These are phyloP conservation scores for Curvularia eragrostidis DNA, from an alignment of 2,329 filamentous ascomycete species.

Conservation along the genomic window DNA sequence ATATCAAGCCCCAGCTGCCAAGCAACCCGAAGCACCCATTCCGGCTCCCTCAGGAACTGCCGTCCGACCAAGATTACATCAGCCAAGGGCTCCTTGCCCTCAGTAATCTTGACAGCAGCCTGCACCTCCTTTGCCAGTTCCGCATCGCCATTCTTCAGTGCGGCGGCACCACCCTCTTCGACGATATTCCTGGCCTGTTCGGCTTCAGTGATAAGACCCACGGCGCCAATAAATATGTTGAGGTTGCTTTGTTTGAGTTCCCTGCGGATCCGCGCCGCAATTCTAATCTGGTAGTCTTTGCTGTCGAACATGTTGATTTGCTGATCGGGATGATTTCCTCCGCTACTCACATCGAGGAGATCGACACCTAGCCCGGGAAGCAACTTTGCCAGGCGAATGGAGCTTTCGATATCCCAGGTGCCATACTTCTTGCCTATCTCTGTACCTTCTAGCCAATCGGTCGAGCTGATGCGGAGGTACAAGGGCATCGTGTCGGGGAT, in stretches of 20 bases:
- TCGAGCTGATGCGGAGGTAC: conserved; percentile 46
- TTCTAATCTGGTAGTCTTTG: conserved; percentile 58
- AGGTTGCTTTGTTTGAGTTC: conserved; percentile 45
- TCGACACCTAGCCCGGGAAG: conserved; percentile 54
- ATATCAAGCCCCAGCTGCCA: conserved; percentile 58
- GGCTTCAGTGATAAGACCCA: conserved; percentile 62
- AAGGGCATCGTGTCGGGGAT: conserved; percentile 47
- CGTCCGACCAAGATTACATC: conserved; percentile 61
- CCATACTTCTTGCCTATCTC: conserved; percentile 39
- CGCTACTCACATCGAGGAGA: conserved; percentile 55
- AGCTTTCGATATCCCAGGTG: conserved; percentile 52
- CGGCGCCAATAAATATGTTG: conserved; percentile 58
- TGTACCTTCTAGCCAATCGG: conserved; percentile 49
- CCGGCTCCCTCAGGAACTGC: conserved; percentile 63
- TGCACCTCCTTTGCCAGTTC: conserved; percentile 42
- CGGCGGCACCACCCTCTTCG: conserved; percentile 36
- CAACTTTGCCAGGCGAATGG: conserved; percentile 50
- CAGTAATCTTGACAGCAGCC: conserved; percentile 46
- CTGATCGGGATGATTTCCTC: conserved; percentile 55
- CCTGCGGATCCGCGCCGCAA: conserved; percentile 57
- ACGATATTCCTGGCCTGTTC: conserved; percentile 58
- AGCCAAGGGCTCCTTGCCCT: conserved; percentile 49
- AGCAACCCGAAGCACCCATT: conserved; percentile 62
- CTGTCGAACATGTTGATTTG: conserved; percentile 50
- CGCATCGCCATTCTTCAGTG: conserved; percentile 27